phyloP scores from a whole-genome alignment of 768 basidiomycete genomes.

The Clitopilus hobsonii region DNA sequence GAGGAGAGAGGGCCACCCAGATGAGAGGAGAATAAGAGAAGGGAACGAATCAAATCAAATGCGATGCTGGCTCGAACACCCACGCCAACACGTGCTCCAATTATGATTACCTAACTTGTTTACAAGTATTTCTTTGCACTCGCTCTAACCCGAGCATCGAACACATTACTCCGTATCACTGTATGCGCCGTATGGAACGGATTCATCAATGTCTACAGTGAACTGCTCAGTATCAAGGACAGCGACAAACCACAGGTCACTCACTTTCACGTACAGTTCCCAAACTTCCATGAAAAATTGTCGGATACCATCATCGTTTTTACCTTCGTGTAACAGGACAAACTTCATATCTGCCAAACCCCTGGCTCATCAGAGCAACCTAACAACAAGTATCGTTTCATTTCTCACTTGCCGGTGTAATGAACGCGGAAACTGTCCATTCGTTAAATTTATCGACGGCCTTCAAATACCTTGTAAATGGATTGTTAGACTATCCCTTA shows the following conservation, averaged over 20 bases:
- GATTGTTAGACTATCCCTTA: constrained; percentile 12
- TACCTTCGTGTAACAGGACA: constrained; percentile 87
- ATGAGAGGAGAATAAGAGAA: constrained; percentile 26
- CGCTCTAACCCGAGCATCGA: constrained; percentile 79
- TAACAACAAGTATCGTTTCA: not conserved
- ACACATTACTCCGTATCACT: constrained; percentile 70
- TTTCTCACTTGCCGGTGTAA: constrained; percentile 88
- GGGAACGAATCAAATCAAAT: constrained; percentile 25
- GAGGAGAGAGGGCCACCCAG: constrained; percentile 26
- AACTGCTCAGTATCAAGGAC: constrained; percentile 4
- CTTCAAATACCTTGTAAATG: constrained; percentile 77
- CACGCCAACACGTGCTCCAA: constrained; percentile 21
- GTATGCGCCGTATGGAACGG: constrained; percentile 96
- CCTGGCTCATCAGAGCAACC: not conserved
- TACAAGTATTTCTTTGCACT: constrained; percentile 83
- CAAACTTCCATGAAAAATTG: constrained; percentile 92
- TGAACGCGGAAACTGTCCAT: constrained; percentile 95
- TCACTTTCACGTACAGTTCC: constrained; percentile 96
- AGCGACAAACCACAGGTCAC: constrained; percentile 9
- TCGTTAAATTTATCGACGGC: constrained; percentile 97
- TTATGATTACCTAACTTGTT: constrained; percentile 5
- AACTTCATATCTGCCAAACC: constrained; percentile 82
- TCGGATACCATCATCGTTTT: constrained; percentile 96
- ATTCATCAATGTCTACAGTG: constrained; percentile 72
- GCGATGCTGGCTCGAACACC: constrained; percentile 13